Evolutionary conservation across 2,329 filamentous ascomycete genomes (phyloP).

Genomic region (Colletotrichum trifolii): DNA sequence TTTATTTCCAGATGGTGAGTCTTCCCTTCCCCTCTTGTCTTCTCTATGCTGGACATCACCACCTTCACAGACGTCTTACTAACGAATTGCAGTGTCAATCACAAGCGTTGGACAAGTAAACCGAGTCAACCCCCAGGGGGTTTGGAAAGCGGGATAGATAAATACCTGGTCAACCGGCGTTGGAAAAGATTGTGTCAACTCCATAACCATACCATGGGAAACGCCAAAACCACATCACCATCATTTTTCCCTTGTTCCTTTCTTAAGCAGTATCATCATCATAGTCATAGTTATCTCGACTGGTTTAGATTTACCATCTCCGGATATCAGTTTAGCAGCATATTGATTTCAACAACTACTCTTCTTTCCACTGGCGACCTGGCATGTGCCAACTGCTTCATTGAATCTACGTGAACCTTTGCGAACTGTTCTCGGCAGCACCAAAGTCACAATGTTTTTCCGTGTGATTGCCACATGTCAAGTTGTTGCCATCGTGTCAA

Average conservation of each 20-base stretch:
- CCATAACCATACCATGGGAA: no score
- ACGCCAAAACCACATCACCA: neutral
- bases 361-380: no score
- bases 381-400: no score
- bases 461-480: no score
- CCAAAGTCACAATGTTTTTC: no score
- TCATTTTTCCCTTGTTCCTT: neutral
- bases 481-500: no score
- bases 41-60: no score
- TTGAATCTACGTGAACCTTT: no score
- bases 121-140: neutral
- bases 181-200: conserved; percentile 25
- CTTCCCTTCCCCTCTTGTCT: neutral
- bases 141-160: conserved; percentile 1
- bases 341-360: no score
- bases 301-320: neutral
- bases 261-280: neutral
- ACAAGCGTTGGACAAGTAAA: conserved; percentile 34
- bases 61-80: neutral
- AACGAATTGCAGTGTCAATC: conserved; percentile 30
- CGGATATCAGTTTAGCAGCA: no score
- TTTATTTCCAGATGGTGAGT: conserved; percentile 35
- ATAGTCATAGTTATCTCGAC: conserved; percentile 1
- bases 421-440: no score
- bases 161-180: neutral